Evolutionary conservation across 345 rosid species (phyloP), one percentile per base, ranked within the genome.

Genomic region (Pistacia atlantica): DNA sequence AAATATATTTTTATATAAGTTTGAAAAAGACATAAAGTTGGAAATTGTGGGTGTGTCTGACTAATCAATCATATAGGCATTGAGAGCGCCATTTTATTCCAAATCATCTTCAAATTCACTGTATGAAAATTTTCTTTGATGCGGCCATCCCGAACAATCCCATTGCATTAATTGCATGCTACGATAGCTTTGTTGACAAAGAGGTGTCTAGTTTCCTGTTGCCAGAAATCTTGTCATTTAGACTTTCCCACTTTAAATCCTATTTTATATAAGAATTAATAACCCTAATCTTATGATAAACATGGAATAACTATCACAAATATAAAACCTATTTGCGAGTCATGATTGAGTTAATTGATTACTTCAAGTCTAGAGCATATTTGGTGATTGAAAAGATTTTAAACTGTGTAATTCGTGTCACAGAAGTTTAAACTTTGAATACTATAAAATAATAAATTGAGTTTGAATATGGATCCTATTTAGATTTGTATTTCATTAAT

Each of bases 1-100:
- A 25, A 25, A 42, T 42, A 8, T 42, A 42, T 56, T 38, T 35
- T 42, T 7, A 17, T 51, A 4, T 46, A 1, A 18, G 20, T 60
- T 52, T 67, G 90, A 86, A 80, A 84, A 80, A 3, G 92, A 87
- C 92, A 74, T 83, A 80, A 83, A 80, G 76, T 75, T 65, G 25
- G 56, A 74, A 71, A 60, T 73, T 68, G 48, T 73, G 73, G 59
- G 31, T 55, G 70, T 70, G 42, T 78, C 71, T 74, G 76, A 75
- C 68, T 73, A 55, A 76, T 81, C 42, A 31, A 31, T 25, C 25
- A 82, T 55, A 20, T 66, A 52, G 61, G 75, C 77, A 64, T 67
- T 79, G 72, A 82, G 77, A 13, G 52, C 67, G 76, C 31, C 79
- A 61, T 65, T 59, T 74, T 65, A 72, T 73, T 75, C 78, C 79